phyloP scores from a whole-genome alignment of 306 rosid species.

The Prinsepia uniflora region DNA sequence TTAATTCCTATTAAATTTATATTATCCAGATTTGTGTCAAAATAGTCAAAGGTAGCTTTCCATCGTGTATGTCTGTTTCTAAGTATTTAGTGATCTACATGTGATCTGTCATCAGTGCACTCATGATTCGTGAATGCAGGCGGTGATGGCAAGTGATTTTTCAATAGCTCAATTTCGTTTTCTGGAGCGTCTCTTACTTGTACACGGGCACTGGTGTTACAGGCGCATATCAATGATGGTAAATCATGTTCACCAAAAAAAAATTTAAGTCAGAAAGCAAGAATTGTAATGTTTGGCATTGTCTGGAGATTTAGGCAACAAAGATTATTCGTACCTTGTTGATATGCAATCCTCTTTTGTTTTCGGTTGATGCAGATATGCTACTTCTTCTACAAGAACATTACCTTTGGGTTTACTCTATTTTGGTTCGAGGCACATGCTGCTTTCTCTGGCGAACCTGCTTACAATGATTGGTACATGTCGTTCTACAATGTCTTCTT shows the following conservation, averaged over 20 bases:
- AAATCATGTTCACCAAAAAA: slow-evolving; percentile 26
- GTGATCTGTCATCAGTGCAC: background rate
- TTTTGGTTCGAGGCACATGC: slow-evolving; percentile 90
- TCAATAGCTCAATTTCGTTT: slow-evolving; percentile 71
- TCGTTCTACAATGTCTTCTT: slow-evolving; percentile 88
- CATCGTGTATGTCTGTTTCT: background rate
- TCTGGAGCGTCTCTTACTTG: slow-evolving; percentile 80
- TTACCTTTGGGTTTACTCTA: slow-evolving; percentile 77
- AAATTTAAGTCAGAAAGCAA: background rate
- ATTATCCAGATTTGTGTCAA: background rate
- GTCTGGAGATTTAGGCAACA: slow-evolving; percentile 10
- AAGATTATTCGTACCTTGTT: background rate
- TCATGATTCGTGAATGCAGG: slow-evolving; percentile 40
- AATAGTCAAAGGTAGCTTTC: background rate
- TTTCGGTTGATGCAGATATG: slow-evolving; percentile 65
- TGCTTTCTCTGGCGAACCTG: slow-evolving; percentile 79
- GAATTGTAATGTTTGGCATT: background rate
- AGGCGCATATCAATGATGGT: slow-evolving; percentile 91
- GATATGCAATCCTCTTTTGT: slow-evolving; percentile 17
- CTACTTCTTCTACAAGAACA: slow-evolving; percentile 92
- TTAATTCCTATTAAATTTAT: background rate
- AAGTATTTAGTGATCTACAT: background rate
- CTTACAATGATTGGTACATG: slow-evolving; percentile 92
- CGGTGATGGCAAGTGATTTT: slow-evolving; percentile 95
- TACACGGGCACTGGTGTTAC: slow-evolving; percentile 95